Conservation (phyloP, 495 filamentous ascomycete genomes). For the Articulospora tetracladia region DNA sequence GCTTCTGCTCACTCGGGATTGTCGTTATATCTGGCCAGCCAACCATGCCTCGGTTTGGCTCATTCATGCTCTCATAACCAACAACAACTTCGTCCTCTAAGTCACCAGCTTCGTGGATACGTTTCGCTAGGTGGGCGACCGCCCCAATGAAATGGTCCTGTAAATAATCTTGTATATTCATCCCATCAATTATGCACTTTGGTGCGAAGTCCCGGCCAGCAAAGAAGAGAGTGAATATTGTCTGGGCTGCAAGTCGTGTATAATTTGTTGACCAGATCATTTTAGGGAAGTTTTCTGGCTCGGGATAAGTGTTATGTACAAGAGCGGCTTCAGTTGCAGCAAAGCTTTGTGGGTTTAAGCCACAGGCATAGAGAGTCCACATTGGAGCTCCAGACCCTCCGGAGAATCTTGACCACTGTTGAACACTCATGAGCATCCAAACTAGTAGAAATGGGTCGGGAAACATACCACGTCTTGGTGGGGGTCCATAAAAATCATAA, state of each 20-base stretch:
- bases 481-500: constrained; percentile 90
- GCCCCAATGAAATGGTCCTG: constrained; percentile 83
- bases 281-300: constrained; percentile 85
- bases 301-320: constrained; percentile 91
- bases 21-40: constrained; percentile 79
- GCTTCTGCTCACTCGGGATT: constrained; percentile 82
- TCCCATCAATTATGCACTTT: constrained; percentile 88
- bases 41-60: constrained; percentile 86
- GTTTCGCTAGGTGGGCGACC: constrained; percentile 71
- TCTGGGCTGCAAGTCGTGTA: constrained; percentile 77
- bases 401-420: constrained; percentile 80
- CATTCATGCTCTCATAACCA: constrained; percentile 94
- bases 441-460: neutral
- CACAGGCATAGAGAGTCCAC: constrained; percentile 96
- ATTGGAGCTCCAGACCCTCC: constrained; percentile 95
- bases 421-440: constrained; percentile 23
- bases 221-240: constrained; percentile 94
- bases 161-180: constrained; percentile 95
- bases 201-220: constrained; percentile 91
- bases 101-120: constrained; percentile 87
- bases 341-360: constrained; percentile 81
- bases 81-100: constrained; percentile 85
- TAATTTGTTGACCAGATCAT: constrained; percentile 99
- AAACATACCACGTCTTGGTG: constrained; percentile 39
- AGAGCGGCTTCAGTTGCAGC: constrained; percentile 85